Percentiles rank a stretch among this genome's conserved stretches.
phyloP scores from a whole-genome alignment of 2,329 filamentous ascomycete species.

The Ceratocystis ficicola region DNA sequence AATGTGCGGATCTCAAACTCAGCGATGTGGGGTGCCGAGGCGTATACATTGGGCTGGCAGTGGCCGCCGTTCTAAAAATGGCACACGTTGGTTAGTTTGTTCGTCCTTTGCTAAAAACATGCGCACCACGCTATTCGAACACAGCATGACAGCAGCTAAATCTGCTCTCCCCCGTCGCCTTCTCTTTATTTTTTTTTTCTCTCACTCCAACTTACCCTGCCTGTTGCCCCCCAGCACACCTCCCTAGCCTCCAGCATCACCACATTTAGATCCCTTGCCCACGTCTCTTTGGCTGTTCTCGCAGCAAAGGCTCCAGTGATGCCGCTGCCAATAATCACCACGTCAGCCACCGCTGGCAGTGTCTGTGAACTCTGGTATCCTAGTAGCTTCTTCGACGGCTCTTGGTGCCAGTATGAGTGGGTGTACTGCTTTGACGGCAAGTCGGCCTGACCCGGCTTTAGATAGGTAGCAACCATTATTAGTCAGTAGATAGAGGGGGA shows the following conservation, averaged over 20 bases:
- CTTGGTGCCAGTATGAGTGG: conserved; percentile 60
- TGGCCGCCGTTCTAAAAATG: conserved; percentile 52
- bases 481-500: background rate
- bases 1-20: conserved; percentile 64
- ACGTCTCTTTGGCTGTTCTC: conserved; percentile 43
- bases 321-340: conserved; percentile 62
- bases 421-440: conserved; percentile 52
- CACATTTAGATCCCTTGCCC: conserved; percentile 38
- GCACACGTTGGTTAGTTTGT: background rate
- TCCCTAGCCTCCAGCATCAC: conserved; percentile 68
- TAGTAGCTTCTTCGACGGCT: conserved; percentile 51
- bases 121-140: background rate
- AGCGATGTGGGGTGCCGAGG: conserved; percentile 46
- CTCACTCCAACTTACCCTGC: conserved; percentile 45
- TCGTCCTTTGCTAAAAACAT: background rate
- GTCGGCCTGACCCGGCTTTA: conserved; percentile 32
- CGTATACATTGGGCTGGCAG: conserved; percentile 61
- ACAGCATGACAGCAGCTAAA: background rate
- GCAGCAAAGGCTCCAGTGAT: conserved; percentile 66
- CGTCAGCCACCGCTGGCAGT: conserved; percentile 51
- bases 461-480: background rate
- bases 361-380: conserved; percentile 55
- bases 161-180: background rate
- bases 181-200: background rate
- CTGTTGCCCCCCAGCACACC: conserved; percentile 72